Percentiles rank a stretch among this genome's conserved stretches.
Conservation (phyloP, 179 eudicot genomes). For the Camellia oleifera region DNA sequence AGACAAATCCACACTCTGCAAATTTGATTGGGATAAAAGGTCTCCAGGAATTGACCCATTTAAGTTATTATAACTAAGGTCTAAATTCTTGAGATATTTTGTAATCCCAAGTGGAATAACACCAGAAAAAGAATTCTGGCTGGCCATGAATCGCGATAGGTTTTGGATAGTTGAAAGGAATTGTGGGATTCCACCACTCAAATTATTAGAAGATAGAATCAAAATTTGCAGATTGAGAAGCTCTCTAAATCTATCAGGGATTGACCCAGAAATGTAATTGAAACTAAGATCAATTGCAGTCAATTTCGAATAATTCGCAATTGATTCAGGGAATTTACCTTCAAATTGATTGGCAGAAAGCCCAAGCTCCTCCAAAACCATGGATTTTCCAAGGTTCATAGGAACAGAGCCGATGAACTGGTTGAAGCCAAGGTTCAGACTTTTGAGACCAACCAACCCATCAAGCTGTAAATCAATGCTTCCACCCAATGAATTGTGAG, state of each 20-base stretch:
- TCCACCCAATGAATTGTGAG: constrained; percentile 42
- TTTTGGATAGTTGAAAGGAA: constrained; percentile 33
- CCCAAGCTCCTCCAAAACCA: constrained; percentile 50
- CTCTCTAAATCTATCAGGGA: constrained; percentile 39
- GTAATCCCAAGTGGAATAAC: constrained; percentile 58
- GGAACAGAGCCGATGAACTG: constrained; percentile 51
- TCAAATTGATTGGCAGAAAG: constrained; percentile 40
- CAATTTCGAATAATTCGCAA: constrained; percentile 47
- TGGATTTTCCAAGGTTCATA: constrained; percentile 35
- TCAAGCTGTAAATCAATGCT: constrained; percentile 35
- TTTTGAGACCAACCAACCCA: constrained; percentile 45
- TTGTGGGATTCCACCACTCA: constrained; percentile 52
- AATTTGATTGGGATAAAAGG: constrained; percentile 45
- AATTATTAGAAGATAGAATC: constrained; percentile 48
- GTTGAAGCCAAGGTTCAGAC: constrained; percentile 56
- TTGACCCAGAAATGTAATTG: constrained; percentile 41
- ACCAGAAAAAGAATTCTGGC: constrained; percentile 56
- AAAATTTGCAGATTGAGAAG: constrained; percentile 46
- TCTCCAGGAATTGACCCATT: constrained; percentile 51
- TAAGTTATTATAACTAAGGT: constrained; percentile 64
- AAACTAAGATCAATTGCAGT: constrained; percentile 57
- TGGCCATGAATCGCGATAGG: constrained; percentile 63
- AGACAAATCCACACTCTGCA: constrained; percentile 62
- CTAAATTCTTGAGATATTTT: constrained; percentile 36
- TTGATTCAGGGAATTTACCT: constrained; percentile 40